These are phyloP conservation scores for Hanseniaspora taiwanica DNA, from an alignment of 805 yeast genomes.

Conservation along the genomic window DNA sequence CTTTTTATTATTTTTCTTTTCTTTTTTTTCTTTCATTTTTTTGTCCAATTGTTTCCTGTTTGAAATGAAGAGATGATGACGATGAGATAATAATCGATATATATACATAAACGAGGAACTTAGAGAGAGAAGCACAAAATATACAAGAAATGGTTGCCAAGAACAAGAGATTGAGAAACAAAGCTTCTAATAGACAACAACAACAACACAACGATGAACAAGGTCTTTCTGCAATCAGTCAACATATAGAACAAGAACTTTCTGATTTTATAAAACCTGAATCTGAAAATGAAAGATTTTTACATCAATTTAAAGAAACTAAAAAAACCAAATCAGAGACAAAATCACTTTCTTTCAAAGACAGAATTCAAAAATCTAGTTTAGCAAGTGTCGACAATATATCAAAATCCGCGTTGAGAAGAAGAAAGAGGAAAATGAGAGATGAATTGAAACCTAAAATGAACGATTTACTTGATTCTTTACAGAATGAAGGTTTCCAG, in stretches of 20 bases:
- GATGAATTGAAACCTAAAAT: conserved; percentile 57
- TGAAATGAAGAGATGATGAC: no score
- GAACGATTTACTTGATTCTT: conserved; percentile 44
- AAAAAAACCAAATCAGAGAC: conserved; percentile 33
- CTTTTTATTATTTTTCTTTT: no score
- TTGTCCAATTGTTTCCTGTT: no score
- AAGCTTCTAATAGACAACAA: conserved; percentile 21
- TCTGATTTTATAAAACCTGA: conserved; percentile 12
- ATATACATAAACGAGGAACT: background rate
- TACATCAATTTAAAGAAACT: conserved; percentile 38
- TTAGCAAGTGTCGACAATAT: conserved; percentile 29
- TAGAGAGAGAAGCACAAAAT: background rate
- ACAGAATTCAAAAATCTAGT: conserved; percentile 7
- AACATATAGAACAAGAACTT: conserved; percentile 4
- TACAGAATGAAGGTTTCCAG: conserved; percentile 25
- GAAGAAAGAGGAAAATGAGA: conserved; percentile 48
- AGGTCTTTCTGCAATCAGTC: background rate
- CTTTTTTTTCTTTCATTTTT: no score
- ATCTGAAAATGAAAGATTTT: conserved; percentile 31
- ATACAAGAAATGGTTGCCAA: conserved; percentile 28
- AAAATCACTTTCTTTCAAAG: conserved; percentile 8
- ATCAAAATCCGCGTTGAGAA: conserved; percentile 52
- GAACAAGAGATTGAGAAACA: conserved; percentile 33
- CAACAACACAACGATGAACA: conserved; percentile 2
- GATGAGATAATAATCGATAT: no score